phyloP scores from a whole-genome alignment of 768 basidiomycete species.

The Termitomyces sp. region DNA sequence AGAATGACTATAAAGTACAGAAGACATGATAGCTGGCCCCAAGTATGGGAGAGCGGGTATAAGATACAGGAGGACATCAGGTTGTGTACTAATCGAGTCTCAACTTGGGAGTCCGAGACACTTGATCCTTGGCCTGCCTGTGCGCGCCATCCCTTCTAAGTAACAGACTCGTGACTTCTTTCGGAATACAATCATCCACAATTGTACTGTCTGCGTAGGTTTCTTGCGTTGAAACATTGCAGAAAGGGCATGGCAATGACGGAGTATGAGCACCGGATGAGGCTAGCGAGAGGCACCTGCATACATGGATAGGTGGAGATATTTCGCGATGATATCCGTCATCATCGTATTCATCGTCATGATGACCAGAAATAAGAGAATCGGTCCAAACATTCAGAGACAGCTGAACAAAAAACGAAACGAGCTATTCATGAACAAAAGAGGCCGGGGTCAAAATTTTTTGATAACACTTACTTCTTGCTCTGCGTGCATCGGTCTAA shows the following conservation, averaged over 20 bases:
- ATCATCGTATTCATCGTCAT: neutral
- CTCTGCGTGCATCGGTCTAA: neutral
- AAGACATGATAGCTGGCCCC: no score
- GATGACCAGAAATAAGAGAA: neutral
- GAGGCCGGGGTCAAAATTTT: no score
- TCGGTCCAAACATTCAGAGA: neutral
- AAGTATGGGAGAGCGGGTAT: neutral
- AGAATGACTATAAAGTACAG: no score
- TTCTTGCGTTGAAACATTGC: neutral
- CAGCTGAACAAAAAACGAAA: neutral
- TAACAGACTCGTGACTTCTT: neutral
- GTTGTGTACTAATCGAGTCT: neutral
- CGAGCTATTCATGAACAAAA: neutral
- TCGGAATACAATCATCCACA: neutral
- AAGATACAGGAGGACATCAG: neutral
- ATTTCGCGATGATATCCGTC: neutral
- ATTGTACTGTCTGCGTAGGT: neutral
- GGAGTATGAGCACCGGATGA: neutral
- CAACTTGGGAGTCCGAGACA: neutral
- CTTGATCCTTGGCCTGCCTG: neutral
- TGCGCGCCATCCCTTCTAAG: neutral
- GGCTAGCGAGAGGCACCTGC: neutral
- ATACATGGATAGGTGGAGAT: neutral
- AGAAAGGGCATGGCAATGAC: neutral
- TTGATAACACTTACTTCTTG: neutral